Evolutionary conservation across 2,329 filamentous ascomycete species (phyloP).

Genomic region (Helotiales sp.): DNA sequence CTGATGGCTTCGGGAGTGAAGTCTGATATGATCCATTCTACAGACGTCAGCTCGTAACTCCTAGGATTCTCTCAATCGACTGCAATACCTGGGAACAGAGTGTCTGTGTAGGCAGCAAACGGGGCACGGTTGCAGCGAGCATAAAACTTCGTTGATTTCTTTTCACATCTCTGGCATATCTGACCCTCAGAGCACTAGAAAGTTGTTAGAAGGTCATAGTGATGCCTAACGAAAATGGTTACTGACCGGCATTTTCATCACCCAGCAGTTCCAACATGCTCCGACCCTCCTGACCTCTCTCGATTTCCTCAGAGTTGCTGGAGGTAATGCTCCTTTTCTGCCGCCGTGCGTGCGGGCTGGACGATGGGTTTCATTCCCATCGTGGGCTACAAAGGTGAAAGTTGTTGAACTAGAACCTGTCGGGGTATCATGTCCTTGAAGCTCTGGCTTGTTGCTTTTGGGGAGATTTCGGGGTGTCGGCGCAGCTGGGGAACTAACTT

Average conservation of each 20-base stretch:
- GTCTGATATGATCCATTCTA: slow-evolving; percentile 22
- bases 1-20: slow-evolving; percentile 18
- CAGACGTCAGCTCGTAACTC: background rate
- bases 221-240: too few relatives aligned
- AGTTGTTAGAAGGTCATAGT: background rate
- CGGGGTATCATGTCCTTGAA: background rate
- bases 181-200: slow-evolving; percentile 31
- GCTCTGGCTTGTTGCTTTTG: background rate
- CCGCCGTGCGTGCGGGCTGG: slow-evolving; percentile 16
- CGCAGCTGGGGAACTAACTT: background rate
- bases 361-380: background rate
- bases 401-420: background rate
- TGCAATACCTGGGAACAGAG: slow-evolving; percentile 21
- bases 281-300: slow-evolving; percentile 32
- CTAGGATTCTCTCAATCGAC: slow-evolving; percentile 19
- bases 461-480: background rate
- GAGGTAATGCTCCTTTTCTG: slow-evolving; percentile 29
- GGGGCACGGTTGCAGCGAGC: slow-evolving; percentile 27
- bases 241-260: slow-evolving; percentile 33
- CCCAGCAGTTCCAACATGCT: slow-evolving; percentile 38
- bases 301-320: slow-evolving; percentile 25
- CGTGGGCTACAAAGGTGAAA: slow-evolving; percentile 27
- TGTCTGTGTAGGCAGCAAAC: slow-evolving; percentile 13
- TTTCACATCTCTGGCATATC: slow-evolving; percentile 27
- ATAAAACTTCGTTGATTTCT: slow-evolving; percentile 13